Base-by-base conservation (phyloP, 768 basidiomycete genomes). In the Hydnum rufescens region DNA sequence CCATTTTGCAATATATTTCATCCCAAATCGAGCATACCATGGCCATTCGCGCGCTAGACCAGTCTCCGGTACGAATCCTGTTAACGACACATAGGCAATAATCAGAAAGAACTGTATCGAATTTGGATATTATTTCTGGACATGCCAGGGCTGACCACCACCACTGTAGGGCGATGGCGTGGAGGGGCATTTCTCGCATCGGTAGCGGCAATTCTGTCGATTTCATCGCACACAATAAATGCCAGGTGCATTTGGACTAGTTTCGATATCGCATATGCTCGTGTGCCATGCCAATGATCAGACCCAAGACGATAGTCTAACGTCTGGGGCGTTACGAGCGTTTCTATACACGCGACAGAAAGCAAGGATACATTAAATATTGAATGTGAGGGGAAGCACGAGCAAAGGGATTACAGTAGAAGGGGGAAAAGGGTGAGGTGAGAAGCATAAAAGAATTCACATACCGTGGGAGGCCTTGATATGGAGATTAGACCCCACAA, bases 31-130 rank as follows among this genome's bases (percentile, higher is more conserved):
- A 3, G 22, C 31, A 19, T 51, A 8, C 5, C 26, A 23, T 0
- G 42, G 25, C 5, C 49, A 34, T 1, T 57, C 55, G 22, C 60
- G 56, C 8, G 47, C 26, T 3, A 61, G 53, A 4, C 48, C 53
- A 0, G 60, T 58, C 4, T 55, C 52, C 0, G 60, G 60, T 1
- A 61, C 56, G 47, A 60, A 61, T 16, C 60, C 60, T 60, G 42
- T 23, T 8, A n/a, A n/a, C 5, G 8, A 13, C 26, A 43, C 42
- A 19, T 3, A 28, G 3, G 5, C 32, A 3, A 13, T 39, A 42
- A n/a, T 16, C 5, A n/a, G 32, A 22, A 5, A 31, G 19, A 19
- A 42, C 6, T 18, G 22, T 6, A 18, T 36, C 34, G 1, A 16
- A 18, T 34, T 6, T 6, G 29, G 29, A 50, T 19, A 6, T n/a